Percentiles rank a stretch among this genome's conserved stretches.
Conservation (phyloP, 2,329 filamentous ascomycete species). For the Cercospora janseana region DNA sequence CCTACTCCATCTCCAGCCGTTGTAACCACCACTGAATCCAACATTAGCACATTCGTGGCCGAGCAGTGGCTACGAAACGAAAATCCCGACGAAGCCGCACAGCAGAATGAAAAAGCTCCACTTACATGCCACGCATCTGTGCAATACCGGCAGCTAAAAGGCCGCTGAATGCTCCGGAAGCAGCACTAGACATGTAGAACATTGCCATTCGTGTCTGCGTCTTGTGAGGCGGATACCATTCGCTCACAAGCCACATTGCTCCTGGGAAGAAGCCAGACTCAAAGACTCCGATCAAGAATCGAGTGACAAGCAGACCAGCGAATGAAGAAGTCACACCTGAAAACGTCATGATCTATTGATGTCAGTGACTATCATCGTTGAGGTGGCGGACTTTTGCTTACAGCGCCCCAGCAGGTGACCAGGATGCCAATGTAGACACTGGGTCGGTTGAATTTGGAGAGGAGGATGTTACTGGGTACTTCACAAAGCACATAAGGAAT, state of each 20-base stretch:
- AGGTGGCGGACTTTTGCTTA: not conserved
- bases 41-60: not conserved
- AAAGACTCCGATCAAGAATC: slow-evolving; percentile 75
- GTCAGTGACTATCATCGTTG: not conserved
- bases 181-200: slow-evolving; percentile 26
- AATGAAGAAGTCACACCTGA: slow-evolving; percentile 68
- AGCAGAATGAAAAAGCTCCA: not conserved
- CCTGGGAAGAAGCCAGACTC: slow-evolving; percentile 66
- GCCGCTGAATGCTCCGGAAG: slow-evolving; percentile 29
- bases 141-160: slow-evolving; percentile 29
- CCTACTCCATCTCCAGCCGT: slow-evolving; percentile 46
- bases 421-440: slow-evolving; percentile 31
- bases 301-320: slow-evolving; percentile 67
- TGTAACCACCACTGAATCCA: slow-evolving; percentile 31
- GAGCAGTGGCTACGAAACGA: no score
- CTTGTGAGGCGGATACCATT: slow-evolving; percentile 29
- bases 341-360: slow-evolving; percentile 19
- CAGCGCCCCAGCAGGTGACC: slow-evolving; percentile 26
- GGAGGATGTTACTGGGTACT: slow-evolving; percentile 27
- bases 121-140: slow-evolving; percentile 40
- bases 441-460: slow-evolving; percentile 39
- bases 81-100: not conserved
- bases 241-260: slow-evolving; percentile 27
- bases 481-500: slow-evolving; percentile 46
- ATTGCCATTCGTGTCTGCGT: slow-evolving; percentile 25